Evolutionary conservation across 2,329 filamentous ascomycete species (phyloP), one percentile per base, ranked within the genome.

Genomic region (Pseudogymnoascus verrucosus): DNA sequence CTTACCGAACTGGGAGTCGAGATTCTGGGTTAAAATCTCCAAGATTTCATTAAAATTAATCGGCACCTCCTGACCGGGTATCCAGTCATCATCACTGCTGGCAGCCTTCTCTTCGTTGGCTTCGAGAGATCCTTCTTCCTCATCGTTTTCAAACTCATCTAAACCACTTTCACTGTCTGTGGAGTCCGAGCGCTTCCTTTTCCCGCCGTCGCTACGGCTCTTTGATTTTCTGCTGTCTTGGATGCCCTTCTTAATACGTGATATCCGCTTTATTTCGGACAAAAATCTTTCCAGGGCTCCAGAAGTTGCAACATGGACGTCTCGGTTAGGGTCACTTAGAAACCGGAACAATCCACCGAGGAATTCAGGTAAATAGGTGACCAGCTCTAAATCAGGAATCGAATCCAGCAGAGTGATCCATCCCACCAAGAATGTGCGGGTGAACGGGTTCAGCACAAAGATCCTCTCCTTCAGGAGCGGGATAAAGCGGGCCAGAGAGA

Each of bases 361-460:
- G 71, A 99, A 99, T 60, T 93, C 91, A 1, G 95, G 96, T 23
- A 99, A 79, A 74, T 92, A 96, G 3, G 90, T 89, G 39, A 99
- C 93, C 19, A 99, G 85, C 75, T 99, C 96, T 44, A 99, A 80
- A 72, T 99, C 96, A 0, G 95, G 95, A 69, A 99, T 98, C 1
- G 93, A 97, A 74, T 99, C 95, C 19, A 99, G 82, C 14, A 99
- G 78, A 3, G 89, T 96, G 64, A 99, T 91, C 95, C 95, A 99
- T 34, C 91, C 92, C 2, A 99, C 95, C 12, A 99, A 82, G 71
- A 99, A 99, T 12, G 91, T 96, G 61, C 95, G 84, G 3, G 93
- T 97, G 73, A 96, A 98, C 0, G 96, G 93, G 71, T 96, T 97
- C 65, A 96, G 84, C 28, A 97, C 93, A 76, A 90, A 90, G 64